phyloP scores from a whole-genome alignment of 2,329 filamentous ascomycete species.

The Elsinoe batatas region DNA sequence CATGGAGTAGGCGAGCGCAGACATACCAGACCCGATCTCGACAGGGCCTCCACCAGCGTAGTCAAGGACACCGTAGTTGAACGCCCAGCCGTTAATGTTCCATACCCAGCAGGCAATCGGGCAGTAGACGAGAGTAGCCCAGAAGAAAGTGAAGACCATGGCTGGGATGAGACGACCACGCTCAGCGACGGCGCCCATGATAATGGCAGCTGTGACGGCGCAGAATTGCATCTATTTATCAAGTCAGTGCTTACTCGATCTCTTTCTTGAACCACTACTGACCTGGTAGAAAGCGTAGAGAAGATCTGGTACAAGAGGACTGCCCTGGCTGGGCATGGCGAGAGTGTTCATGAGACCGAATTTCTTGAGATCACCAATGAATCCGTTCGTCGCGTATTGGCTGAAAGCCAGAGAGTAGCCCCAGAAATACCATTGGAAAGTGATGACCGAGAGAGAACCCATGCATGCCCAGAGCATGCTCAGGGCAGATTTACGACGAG shows the following conservation, averaged over 20 bases:
- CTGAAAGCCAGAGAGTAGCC: slow-evolving; percentile 94
- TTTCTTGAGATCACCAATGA: slow-evolving; percentile 81
- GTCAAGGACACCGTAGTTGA: slow-evolving; percentile 82
- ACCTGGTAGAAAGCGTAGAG: slow-evolving; percentile 93
- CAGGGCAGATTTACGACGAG: slow-evolving; percentile 92
- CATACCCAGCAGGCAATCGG: slow-evolving; percentile 94
- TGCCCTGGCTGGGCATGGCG: slow-evolving; percentile 75
- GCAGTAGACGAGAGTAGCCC: slow-evolving; percentile 96
- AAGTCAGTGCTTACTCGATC: background rate
- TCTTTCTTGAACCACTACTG: slow-evolving; percentile 21
- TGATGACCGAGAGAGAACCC: slow-evolving; percentile 81
- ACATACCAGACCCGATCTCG: slow-evolving; percentile 90
- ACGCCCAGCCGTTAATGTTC: slow-evolving; percentile 91
- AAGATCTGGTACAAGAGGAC: slow-evolving; percentile 76
- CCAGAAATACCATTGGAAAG: slow-evolving; percentile 99
- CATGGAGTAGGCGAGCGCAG: slow-evolving; percentile 89
- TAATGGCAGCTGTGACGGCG: slow-evolving; percentile 80
- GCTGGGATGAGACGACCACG: slow-evolving; percentile 84
- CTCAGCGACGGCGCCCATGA: slow-evolving; percentile 86
- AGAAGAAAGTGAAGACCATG: slow-evolving; percentile 93
- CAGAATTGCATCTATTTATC: slow-evolving; percentile 82
- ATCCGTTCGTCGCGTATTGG: slow-evolving; percentile 68
- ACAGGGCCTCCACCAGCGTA: slow-evolving; percentile 95
- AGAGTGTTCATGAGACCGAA: slow-evolving; percentile 83
- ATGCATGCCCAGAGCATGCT: slow-evolving; percentile 97